Conservation (phyloP, 2,329 filamentous ascomycete genomes). For the Xylariomycetidae sp. region DNA sequence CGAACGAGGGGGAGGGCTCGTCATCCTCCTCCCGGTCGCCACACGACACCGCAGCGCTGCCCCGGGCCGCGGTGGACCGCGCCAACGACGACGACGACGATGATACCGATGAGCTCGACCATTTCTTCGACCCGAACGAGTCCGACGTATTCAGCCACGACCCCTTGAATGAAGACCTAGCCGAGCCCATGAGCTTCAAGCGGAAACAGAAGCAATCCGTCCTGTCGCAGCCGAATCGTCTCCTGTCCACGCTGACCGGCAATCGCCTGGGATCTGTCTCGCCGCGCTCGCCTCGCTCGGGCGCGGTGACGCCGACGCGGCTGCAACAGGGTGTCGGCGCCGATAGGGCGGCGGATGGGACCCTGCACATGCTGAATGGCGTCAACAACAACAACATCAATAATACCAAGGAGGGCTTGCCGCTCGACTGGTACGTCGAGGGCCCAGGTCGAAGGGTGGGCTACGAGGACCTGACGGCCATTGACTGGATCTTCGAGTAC, state of each 20-base stretch:
- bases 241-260: slow-evolving; percentile 45
- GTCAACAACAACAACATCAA: too few species aligned
- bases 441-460: slow-evolving; percentile 84
- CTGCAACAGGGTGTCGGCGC: slow-evolving; percentile 16
- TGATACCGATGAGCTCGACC: slow-evolving; percentile 23
- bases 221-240: slow-evolving; percentile 41
- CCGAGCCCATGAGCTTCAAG: slow-evolving; percentile 64
- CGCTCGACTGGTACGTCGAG: slow-evolving; percentile 82
- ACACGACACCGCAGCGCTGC: slow-evolving; percentile 14
- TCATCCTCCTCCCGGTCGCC: slow-evolving; percentile 16
- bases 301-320: slow-evolving; percentile 19
- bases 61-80: slow-evolving; percentile 10
- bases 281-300: slow-evolving; percentile 13
- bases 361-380: slow-evolving; percentile 2
- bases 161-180: slow-evolving; percentile 46
- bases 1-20: slow-evolving; percentile 20
- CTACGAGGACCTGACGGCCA: slow-evolving; percentile 94
- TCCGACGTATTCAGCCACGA: slow-evolving; percentile 48
- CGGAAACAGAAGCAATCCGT: slow-evolving; percentile 55
- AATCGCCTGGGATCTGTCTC: slow-evolving; percentile 22
- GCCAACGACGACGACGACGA: slow-evolving; percentile 29
- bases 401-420: slow-evolving; percentile 40
- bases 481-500: slow-evolving; percentile 99
- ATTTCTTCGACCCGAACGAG: slow-evolving; percentile 21
- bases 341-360: slow-evolving; percentile 11